phyloP scores from a whole-genome alignment of 306 rosid genomes.

The Morella rubra region DNA sequence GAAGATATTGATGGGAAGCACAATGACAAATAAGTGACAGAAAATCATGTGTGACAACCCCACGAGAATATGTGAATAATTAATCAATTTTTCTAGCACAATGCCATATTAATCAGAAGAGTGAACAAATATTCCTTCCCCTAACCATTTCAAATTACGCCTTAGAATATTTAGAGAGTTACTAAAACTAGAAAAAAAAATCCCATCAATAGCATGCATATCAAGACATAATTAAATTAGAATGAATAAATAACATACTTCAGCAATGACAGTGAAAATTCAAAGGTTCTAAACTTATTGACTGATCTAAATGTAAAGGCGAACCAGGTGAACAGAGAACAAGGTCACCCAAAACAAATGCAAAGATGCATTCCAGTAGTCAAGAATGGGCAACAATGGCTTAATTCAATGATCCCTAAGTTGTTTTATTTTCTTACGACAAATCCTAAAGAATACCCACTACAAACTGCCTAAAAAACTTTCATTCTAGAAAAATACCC shows the following conservation, averaged over 20 bases:
- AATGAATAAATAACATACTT: constrained; percentile 19
- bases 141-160: neutral
- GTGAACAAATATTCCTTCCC: neutral
- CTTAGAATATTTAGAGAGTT: neutral
- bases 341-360: neutral
- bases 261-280: constrained; percentile 1
- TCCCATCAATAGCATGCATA: neutral
- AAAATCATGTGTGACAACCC: constrained; percentile 5
- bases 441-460: neutral
- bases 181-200: neutral
- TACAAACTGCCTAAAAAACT: neutral
- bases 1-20: constrained; percentile 12
- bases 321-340: neutral
- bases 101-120: neutral
- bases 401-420: neutral
- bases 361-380: neutral
- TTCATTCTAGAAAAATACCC: constrained; percentile 5
- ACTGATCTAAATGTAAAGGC: neutral
- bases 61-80: neutral
- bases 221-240: constrained; percentile 2
- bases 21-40: neutral
- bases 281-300: constrained; percentile 11
- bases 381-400: neutral
- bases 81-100: neutral
- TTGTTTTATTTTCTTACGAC: neutral